Evolutionary conservation across 192 early-diverging fungal genomes (phyloP).

Genomic region (Funneliformis geosporum): DNA sequence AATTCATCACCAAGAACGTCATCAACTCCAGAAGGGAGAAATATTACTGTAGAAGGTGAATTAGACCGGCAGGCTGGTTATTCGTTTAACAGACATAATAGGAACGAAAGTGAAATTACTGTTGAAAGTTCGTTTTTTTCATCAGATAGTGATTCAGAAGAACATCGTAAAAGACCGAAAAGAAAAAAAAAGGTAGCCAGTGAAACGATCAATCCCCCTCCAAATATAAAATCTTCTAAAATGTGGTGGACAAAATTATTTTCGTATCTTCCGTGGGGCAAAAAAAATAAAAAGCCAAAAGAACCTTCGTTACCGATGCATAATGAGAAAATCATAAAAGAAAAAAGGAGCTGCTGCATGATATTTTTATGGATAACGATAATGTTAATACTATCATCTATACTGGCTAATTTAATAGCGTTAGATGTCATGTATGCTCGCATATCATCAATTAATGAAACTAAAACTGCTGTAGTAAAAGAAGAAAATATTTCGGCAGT

Average conservation of each 20-base stretch:
- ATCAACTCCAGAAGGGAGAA: too few species aligned
- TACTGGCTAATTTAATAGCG: neutral
- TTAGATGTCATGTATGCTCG: neutral
- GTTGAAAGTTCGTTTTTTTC: neutral
- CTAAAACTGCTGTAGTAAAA: neutral
- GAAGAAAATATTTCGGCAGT: neutral
- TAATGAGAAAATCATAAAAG: constrained; percentile 6
- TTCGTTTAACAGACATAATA: too few species aligned
- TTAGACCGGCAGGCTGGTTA: too few species aligned
- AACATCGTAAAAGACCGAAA: neutral
- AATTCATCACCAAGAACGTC: too few species aligned
- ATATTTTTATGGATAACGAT: constrained; percentile 14
- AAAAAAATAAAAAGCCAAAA: neutral
- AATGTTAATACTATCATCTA: constrained; percentile 3
- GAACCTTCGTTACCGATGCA: neutral
- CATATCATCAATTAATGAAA: neutral
- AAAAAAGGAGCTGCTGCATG: constrained; percentile 9
- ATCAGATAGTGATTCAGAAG: neutral
- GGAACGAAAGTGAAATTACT: too few species aligned
- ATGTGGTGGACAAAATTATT: too few species aligned
- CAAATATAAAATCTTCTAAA: neutral
- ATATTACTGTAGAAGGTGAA: too few species aligned
- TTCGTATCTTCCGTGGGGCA: too few species aligned
- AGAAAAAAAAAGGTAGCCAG: neutral
- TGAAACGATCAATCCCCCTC: too few species aligned